Base-by-base conservation (phyloP, 257 asterid genomes). In the Coffea canephora region DNA sequence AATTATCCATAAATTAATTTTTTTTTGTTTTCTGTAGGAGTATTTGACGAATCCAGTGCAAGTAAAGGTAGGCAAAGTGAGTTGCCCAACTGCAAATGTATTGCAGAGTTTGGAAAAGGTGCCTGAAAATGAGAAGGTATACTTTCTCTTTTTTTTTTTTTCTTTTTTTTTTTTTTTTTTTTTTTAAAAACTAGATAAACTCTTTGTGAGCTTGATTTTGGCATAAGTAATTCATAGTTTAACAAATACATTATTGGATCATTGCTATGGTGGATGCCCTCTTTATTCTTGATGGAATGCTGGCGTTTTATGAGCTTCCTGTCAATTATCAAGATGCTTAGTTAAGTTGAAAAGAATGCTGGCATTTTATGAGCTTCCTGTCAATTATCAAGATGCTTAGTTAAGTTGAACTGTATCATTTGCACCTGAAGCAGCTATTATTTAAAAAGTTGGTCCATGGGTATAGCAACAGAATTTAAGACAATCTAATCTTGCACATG, bases 51-150 rank as follows among this genome's bases (percentile, higher is more conserved):
- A 90, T 79, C 98, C 98, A 21, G 98, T 94, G 77, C 93, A 87
- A 64, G 90, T 94, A 72, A 94, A 88, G 86, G 98, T 94, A 74
- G 97, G 98, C 78, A 94, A 94, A 89, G 94, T 94, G 69, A 91
- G 98, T 84, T 90, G 97, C 87, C 98, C 98, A 15, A 90, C 95
- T 16, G 90, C 95, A 74, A 94, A 91, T 81, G 98, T 94, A 48
- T 87, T 93, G 69, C 98, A 94, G 74, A 69, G 49, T 81, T 84
- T 94, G 93, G 95, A 88, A 91, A 92, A 92, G 88, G 95, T 94
- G 73, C 85, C 90, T 36, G 98, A 94, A 81, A 91, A 82, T 77
- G 97, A 92, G 84, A 94, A 94, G 97, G 98, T 92, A 84, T 79
- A 90, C 78, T 65, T 69, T 31, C 34, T 27, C 27, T 27, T 61